Evolutionary conservation across 495 filamentous ascomycete genomes (phyloP), one percentile per base, ranked within the genome.

Genomic region (Neurospora intermedia): DNA sequence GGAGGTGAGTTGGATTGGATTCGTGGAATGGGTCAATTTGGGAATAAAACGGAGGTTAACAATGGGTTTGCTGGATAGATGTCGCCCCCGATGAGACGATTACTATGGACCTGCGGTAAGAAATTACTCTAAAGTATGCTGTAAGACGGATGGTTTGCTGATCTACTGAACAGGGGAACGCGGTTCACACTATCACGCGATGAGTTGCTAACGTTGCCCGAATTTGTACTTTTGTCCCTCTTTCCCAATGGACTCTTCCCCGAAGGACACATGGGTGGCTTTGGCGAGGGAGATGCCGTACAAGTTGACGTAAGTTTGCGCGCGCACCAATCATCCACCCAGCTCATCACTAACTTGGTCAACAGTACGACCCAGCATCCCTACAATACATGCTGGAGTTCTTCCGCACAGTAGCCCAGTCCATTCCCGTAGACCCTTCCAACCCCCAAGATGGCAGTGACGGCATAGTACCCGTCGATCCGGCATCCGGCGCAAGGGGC

Each of bases 341-440:
- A 83, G 84, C 89, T 91, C 82, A 92, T 86, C 80, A 76, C 72
- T 76, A 71, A 70, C 16, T 79, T 73, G 77, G 75, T 71, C 81
- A 85, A 73, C 84, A 99, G 96, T 99, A 98, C 83, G 96, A 99
- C 81, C 95, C 96, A 40, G 89, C 90, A 38, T 97, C 94, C 43
- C 88, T 99, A 38, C 93, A 98, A 82, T 99, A 98, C 85, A 99
- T 99, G 96, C 88, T 99, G 69, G 96, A 98, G 75, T 99, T 99
- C 84, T 99, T 99, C 86, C 93, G 96, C 54, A 89, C 89, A 70
- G 94, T 99, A 70, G 95, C 96, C 41, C 93, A 97, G 78, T 95
- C 92, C 40, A 98, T 99, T 70, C 94, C 94, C 13, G 87, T 87
- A 38, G 83, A 87, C 13, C 91, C 91, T 13, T 87, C 88, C 10